phyloP scores from a whole-genome alignment of 129 eudicot species.

The Pulicaria dysenterica region DNA sequence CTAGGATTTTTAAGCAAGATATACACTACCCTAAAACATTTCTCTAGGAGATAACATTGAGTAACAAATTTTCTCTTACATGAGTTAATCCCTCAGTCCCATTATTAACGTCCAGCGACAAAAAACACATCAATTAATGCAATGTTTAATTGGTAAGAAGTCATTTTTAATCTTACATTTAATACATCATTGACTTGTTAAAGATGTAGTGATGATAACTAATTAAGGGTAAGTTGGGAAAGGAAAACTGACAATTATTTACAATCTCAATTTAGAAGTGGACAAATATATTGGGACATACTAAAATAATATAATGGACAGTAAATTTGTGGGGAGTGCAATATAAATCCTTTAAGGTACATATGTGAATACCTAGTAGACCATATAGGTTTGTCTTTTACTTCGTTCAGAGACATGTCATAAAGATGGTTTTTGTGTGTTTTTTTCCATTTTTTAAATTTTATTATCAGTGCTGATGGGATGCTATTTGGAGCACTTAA shows the following conservation, averaged over 20 bases:
- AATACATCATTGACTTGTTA: neutral
- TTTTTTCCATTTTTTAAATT: constrained; percentile 5
- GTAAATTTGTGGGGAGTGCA: too few species aligned
- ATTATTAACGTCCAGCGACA: too few species aligned
- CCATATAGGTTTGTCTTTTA: neutral
- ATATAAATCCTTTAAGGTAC: neutral
- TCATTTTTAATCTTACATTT: neutral
- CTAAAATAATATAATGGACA: too few species aligned
- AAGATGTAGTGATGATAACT: too few species aligned
- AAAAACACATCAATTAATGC: too few species aligned
- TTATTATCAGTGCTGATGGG: constrained; percentile 76
- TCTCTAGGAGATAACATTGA: neutral
- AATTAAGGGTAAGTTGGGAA: too few species aligned
- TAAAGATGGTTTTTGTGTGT: constrained; percentile 1
- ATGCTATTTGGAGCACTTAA: constrained; percentile 86
- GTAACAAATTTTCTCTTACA: neutral
- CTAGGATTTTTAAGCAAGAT: neutral
- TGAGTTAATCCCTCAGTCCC: too few species aligned
- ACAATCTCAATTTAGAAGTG: too few species aligned
- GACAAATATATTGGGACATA: too few species aligned
- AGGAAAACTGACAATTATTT: too few species aligned
- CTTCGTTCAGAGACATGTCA: neutral
- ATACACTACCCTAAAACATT: neutral
- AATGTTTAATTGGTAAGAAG: too few species aligned
- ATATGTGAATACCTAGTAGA: neutral